phyloP scores from a whole-genome alignment of 1,139 yeast genomes.

The Sugiyamaella sp. region DNA sequence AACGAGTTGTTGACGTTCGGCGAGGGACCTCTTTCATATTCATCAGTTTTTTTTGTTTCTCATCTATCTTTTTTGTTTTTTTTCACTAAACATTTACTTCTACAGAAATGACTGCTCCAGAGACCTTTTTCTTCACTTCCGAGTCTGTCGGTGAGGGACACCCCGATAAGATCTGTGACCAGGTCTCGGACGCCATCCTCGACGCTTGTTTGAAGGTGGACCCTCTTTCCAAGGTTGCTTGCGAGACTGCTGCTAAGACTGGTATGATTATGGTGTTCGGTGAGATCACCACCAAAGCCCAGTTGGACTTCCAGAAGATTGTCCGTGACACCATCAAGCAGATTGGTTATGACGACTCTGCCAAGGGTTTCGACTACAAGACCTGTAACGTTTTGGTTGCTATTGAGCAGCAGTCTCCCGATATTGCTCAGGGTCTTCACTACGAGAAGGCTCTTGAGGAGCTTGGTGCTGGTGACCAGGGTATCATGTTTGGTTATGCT shows the following conservation, averaged over 20 bases:
- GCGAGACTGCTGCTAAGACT: constrained; percentile 98
- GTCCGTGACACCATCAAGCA: constrained; percentile 98
- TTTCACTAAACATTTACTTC: constrained; percentile 8
- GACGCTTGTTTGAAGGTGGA: constrained; percentile 97
- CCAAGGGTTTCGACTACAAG: constrained; percentile 98
- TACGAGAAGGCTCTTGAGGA: constrained; percentile 96
- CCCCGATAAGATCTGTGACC: constrained; percentile 99
- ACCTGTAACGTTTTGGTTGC: constrained; percentile 99
- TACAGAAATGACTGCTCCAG: constrained; percentile 40
- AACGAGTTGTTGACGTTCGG: constrained; percentile 19
- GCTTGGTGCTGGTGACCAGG: constrained; percentile 99
- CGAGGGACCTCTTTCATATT: constrained; percentile 10
- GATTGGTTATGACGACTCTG: constrained; percentile 96
- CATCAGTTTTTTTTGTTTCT: constrained; percentile 13
- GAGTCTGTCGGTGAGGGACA: constrained; percentile 99
- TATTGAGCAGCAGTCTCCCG: constrained; percentile 99
- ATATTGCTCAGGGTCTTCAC: constrained; percentile 98
- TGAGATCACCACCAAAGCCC: constrained; percentile 97
- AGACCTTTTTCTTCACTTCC: constrained; percentile 81
- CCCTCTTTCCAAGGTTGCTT: constrained; percentile 97
- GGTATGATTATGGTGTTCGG: constrained; percentile 99
- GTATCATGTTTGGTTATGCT: constrained; percentile 99
- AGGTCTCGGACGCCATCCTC: constrained; percentile 96
- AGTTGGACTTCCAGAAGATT: constrained; percentile 93
- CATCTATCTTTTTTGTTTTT: constrained; percentile 18